These are phyloP conservation scores for Stemphylium lycopersici DNA, from an alignment of 2,329 filamentous ascomycete genomes.

Conservation along the genomic window DNA sequence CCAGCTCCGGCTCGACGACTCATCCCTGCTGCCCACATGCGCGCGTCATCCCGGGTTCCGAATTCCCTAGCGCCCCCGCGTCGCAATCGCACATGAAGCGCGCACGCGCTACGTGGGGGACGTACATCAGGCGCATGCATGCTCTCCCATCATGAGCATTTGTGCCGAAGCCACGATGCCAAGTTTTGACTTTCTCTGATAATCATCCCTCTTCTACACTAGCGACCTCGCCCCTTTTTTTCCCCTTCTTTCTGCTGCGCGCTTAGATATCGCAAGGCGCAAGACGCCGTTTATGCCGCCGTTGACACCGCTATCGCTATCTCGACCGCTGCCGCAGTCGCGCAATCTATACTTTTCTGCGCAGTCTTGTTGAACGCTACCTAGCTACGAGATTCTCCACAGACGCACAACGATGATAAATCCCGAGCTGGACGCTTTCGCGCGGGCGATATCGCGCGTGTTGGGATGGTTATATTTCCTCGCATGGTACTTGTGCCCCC, in stretches of 20 bases:
- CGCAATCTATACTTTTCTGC: no score
- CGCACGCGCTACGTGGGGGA: not conserved
- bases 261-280: no score
- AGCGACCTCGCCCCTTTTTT: no score
- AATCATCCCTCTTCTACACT: not conserved
- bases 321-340: no score
- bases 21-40: slow-evolving; percentile 11
- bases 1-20: no score
- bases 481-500: slow-evolving; percentile 35
- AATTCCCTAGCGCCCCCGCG: no score
- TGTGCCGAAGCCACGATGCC: slow-evolving; percentile 10
- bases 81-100: slow-evolving; percentile 15
- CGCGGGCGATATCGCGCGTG: slow-evolving; percentile 41
- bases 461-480: slow-evolving; percentile 48
- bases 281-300: no score
- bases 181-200: slow-evolving; percentile 4
- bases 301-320: no score
- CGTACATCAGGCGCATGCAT: no score
- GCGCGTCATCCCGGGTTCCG: slow-evolving; percentile 3
- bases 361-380: no score
- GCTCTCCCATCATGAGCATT: slow-evolving; percentile 8
- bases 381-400: not conserved
- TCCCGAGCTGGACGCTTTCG: slow-evolving; percentile 34
- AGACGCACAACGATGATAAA: slow-evolving; percentile 2
- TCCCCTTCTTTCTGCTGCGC: no score